A percentile compares a stretch with the other conserved stretches of the same genome.
These are phyloP conservation scores for Glarea lozoyensis DNA, from an alignment of 495 filamentous ascomycete species.

Conservation along the genomic window DNA sequence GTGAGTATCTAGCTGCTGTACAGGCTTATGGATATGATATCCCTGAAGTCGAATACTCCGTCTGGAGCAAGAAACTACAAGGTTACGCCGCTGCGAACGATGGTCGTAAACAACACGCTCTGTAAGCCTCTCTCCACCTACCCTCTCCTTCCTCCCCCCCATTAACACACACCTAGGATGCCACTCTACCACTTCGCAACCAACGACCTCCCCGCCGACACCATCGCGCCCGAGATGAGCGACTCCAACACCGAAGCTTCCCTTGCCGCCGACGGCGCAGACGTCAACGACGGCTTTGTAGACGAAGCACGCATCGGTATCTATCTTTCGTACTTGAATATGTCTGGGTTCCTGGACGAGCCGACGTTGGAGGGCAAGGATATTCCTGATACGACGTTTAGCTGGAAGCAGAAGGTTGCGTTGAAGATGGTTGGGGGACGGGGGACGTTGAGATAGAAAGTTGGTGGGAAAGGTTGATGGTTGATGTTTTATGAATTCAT, in stretches of 20 bases:
- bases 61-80: constrained; percentile 45
- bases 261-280: constrained; percentile 51
- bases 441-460: constrained; percentile 15
- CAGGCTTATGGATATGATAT: constrained; percentile 70
- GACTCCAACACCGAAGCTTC: constrained; percentile 61
- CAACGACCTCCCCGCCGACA: constrained; percentile 66
- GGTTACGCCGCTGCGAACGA: constrained; percentile 44
- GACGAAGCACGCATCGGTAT: constrained; percentile 59
- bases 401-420: constrained; percentile 18
- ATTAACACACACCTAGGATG: constrained; percentile 31
- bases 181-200: constrained; percentile 82
- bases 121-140: constrained; percentile 21
- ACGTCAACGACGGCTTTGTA: constrained; percentile 54
- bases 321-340: constrained; percentile 65
- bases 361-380: constrained; percentile 36
- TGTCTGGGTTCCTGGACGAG: constrained; percentile 57
- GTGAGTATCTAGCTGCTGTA: constrained; percentile 63
- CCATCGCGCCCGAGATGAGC: constrained; percentile 72
- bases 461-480: too few species aligned
- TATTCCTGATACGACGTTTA: constrained; percentile 8
- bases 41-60: constrained; percentile 55
- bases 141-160: not conserved
- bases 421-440: constrained; percentile 20
- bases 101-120: constrained; percentile 57
- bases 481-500: too few species aligned